phyloP scores from a whole-genome alignment of 2,329 filamentous ascomycete species.

The Beauveria sp. region DNA sequence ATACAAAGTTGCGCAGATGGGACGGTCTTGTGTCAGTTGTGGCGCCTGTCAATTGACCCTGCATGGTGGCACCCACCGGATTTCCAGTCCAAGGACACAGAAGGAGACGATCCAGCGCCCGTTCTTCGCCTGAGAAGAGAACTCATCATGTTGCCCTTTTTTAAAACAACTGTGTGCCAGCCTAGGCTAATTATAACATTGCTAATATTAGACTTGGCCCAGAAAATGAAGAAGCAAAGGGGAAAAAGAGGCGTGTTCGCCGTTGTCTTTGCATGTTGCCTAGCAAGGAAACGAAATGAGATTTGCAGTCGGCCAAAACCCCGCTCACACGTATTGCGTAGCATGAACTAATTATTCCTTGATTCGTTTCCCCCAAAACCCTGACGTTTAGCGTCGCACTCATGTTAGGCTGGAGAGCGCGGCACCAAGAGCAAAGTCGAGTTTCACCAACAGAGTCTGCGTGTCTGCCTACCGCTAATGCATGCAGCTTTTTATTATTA shows the following conservation, averaged over 20 bases:
- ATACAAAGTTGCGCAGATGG: not conserved
- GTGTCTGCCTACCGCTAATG: not conserved
- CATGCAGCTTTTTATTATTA: not conserved
- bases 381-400: not conserved
- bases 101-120: not conserved
- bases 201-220: no score
- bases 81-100: not conserved
- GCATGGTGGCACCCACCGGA: not conserved
- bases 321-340: not conserved
- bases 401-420: not conserved
- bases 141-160: not conserved
- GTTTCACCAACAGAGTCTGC: not conserved
- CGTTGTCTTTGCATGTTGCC: not conserved
- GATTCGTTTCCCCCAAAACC: not conserved
- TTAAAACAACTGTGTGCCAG: not conserved
- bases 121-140: not conserved
- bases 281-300: no score
- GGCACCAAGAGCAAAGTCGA: not conserved
- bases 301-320: not conserved
- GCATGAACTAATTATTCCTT: not conserved
- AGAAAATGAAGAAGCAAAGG: no score
- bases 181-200: not conserved
- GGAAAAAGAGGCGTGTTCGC: no score
- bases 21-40: slow-evolving; percentile 5
- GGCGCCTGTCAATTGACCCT: slow-evolving; percentile 8